A percentile compares a stretch with the other conserved stretches of the same genome.
Conservation (phyloP, 768 basidiomycete genomes). For the Lentinula detonsa region DNA sequence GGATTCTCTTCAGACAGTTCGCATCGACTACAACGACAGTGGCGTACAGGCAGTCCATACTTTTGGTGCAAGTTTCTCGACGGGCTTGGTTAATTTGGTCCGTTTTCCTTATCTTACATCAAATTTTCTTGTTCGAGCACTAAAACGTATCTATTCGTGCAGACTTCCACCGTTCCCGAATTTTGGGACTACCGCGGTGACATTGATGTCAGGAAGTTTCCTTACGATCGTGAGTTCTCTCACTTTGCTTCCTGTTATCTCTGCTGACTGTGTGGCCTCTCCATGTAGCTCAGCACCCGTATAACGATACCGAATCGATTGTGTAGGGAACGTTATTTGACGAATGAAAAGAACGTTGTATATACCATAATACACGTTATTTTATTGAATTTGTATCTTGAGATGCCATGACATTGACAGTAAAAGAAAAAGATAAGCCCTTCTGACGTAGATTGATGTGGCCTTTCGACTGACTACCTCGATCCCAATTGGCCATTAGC, state of each 20-base stretch:
- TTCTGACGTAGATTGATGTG: too few relatives aligned
- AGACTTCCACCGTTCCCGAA: slow-evolving; percentile 13
- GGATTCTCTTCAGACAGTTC: slow-evolving; percentile 12
- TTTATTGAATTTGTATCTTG: not conserved
- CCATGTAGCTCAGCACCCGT: slow-evolving; percentile 14
- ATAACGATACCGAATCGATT: slow-evolving; percentile 13
- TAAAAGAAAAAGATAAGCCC: too few relatives aligned
- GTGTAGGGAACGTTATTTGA: not conserved
- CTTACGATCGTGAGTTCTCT: slow-evolving; percentile 15
- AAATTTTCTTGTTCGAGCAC: too few relatives aligned
- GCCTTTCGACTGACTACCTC: not conserved
- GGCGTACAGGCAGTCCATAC: slow-evolving; percentile 15
- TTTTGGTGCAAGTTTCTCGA: slow-evolving; percentile 13
- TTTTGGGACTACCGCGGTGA: slow-evolving; percentile 15
- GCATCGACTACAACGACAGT: slow-evolving; percentile 14
- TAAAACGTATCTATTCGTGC: not conserved
- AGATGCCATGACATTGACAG: too few relatives aligned
- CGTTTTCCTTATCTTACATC: not conserved
- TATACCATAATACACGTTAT: not conserved
- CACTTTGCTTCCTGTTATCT: not conserved
- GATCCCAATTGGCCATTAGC: not conserved
- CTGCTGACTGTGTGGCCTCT: not conserved
- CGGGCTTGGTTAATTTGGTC: slow-evolving; percentile 14
- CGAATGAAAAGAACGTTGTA: not conserved
- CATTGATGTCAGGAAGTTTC: slow-evolving; percentile 14